Conservation (phyloP, 139 green algal species). For the Chlorella sorokiniana region DNA sequence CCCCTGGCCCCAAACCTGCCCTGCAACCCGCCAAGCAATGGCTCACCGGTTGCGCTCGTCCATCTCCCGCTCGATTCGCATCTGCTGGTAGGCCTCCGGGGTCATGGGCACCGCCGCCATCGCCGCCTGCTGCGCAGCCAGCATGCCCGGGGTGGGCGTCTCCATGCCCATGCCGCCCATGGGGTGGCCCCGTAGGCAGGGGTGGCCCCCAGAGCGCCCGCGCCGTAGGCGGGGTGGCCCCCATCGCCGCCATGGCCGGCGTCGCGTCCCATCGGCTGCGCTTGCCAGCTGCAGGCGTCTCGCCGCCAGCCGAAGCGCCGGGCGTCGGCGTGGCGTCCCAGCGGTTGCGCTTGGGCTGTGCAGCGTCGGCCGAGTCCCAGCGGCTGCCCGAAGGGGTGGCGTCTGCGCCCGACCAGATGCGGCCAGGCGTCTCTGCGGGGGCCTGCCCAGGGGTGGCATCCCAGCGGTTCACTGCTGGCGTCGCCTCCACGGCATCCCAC, state of each 20-base stretch:
- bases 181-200: slow-evolving; percentile 68
- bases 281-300: slow-evolving; percentile 48
- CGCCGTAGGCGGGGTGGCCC: slow-evolving; percentile 42
- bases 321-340: slow-evolving; percentile 61
- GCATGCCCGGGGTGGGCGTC: slow-evolving; percentile 54
- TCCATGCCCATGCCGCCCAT: slow-evolving; percentile 69
- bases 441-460: slow-evolving; percentile 65
- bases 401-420: slow-evolving; percentile 53
- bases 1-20: neutral
- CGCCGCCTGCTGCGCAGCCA: slow-evolving; percentile 19
- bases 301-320: neutral
- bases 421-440: slow-evolving; percentile 46
- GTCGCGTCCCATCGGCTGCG: slow-evolving; percentile 51
- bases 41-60: slow-evolving; percentile 87
- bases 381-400: slow-evolving; percentile 63
- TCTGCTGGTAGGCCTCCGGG: slow-evolving; percentile 77
- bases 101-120: slow-evolving; percentile 66
- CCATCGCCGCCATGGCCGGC: slow-evolving; percentile 29
- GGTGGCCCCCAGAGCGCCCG: slow-evolving; percentile 45
- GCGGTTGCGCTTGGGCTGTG: slow-evolving; percentile 59
- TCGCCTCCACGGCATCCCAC: slow-evolving; percentile 87
- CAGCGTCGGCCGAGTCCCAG: slow-evolving; percentile 27
- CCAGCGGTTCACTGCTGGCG: slow-evolving; percentile 67
- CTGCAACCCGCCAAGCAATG: neutral
- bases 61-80: slow-evolving; percentile 86